Conservation (phyloP, 108 stramenopile species). For the Craspedostauros australis region DNA sequence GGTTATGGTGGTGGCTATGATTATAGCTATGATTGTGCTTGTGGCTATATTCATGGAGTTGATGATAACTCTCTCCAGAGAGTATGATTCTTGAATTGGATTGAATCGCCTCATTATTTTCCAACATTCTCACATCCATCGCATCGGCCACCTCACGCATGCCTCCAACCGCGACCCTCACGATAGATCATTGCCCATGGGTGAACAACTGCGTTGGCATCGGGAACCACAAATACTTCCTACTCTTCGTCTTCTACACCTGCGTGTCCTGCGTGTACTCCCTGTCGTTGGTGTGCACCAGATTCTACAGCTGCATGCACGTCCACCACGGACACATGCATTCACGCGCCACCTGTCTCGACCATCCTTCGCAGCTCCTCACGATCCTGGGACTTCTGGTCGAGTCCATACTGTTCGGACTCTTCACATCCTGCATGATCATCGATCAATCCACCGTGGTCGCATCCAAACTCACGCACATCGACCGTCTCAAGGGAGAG, state of each 20-base stretch:
- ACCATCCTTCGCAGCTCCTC: conserved; percentile 62
- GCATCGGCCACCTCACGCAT: background rate
- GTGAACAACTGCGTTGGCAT: conserved; percentile 99
- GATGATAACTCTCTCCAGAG: no score
- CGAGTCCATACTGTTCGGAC: conserved; percentile 89
- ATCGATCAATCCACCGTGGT: conserved; percentile 93
- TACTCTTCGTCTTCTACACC: conserved; percentile 96
- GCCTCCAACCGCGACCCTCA: background rate
- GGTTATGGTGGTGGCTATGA: no score
- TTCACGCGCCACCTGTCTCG: conserved; percentile 74
- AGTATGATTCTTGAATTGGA: background rate
- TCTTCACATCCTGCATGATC: conserved; percentile 99
- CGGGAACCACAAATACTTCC: conserved; percentile 99
- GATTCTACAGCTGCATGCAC: conserved; percentile 63
- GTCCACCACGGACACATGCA: conserved; percentile 15
- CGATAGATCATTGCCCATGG: conserved; percentile 79
- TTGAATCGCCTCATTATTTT: background rate
- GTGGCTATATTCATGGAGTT: no score
- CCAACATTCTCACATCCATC: background rate
- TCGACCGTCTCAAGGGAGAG: conserved; percentile 92
- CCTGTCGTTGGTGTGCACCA: conserved; percentile 52
- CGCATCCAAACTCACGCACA: conserved; percentile 87
- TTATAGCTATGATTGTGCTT: no score
- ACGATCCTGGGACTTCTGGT: conserved; percentile 59
- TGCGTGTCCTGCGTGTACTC: conserved; percentile 83